Evolutionary conservation across 1,284 basidiomycete genomes (phyloP), one percentile per base, ranked within the genome.

Genomic region (Earliella scabrosa): DNA sequence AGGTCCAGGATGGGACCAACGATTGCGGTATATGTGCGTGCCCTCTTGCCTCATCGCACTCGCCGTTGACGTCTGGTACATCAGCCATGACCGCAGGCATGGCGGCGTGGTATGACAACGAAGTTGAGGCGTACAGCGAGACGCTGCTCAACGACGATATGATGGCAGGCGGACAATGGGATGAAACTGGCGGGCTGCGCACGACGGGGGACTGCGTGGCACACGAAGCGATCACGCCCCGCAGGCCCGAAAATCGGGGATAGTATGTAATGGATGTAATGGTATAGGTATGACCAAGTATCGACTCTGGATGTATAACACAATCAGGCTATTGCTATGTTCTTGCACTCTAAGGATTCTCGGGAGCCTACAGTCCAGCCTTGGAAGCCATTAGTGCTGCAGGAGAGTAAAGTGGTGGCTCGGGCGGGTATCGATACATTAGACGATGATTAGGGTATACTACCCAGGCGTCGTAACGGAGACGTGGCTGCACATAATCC

Each of bases 371-470:
- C 43, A 46, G 18, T 38, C 35, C n/a, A n/a, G 31, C 16, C 23
- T n/a, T 38, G 20, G 39, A 23, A 34, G 13, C 13, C 27, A 45
- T 35, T 48, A 24, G 40, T 26, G 7, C 23, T 50, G 29, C 41
- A 41, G 34, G 24, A 27, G 24, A 20, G 31, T 46, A 40, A 27
- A 24, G n/a, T 31, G 38, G 41, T 43, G 36, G 52, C 32, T 35
- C 27, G 36, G 36, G n/a, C n/a, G 50, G 50, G 54, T 59, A 59
- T 52, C 18, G 35, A 54, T 52, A 48, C 48, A 54, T 50, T 47
- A 48, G 43, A 26, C 26, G 43, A 21, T 11, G 23, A 47, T 41
- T 50, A 39, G 47, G 48, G 36, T 45, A 50, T 54, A 13, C 9
- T 26, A 39, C 13, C 26, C 16, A 14, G 16, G 47, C 6, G 40